Evolutionary conservation across 768 basidiomycete genomes (phyloP), one percentile per base, ranked within the genome.

Genomic region (Collybiopsis luxurians): DNA sequence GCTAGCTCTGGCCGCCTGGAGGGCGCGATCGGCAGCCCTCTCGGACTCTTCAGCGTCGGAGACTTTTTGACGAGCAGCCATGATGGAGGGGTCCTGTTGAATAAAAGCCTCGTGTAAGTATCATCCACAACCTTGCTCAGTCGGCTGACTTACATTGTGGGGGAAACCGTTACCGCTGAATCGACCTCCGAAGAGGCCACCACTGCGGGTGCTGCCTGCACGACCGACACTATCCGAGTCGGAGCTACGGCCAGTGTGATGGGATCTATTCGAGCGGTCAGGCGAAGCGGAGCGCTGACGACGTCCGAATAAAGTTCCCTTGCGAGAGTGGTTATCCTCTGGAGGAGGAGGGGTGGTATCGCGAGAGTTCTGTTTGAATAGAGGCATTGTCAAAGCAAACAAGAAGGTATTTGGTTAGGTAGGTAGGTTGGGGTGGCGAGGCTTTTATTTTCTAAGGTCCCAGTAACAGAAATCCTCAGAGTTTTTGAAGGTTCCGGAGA

Each of bases 31-130:
- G 17, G 56, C 56, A 21, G 36, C 49, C 39, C 31, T 42, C 27
- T 57, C 56, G 17, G 56, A 47, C 27, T 57, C 56, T 23, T 57
- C 56, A 19, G 76, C 76, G 34, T 70, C 67, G 5, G 65, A 36
- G 19, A 78, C 70, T 52, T 75, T 78, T 49, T 68, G 61, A 45
- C 71, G 71, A 2, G 73, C 78, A 3, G 67, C 66, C 11, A 66
- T 23, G 57, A 79, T 74, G 26, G 65, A 64, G 13, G 75, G 76
- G 49, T 78, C 10, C 53, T 53, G 55, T 19, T n/a, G n/a, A n/a
- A n/a, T n/a, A n/a, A n/a, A n/a, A n/a, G n/a, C n/a, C n/a, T n/a
- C n/a, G n/a, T n/a, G n/a, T n/a, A n/a, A n/a, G n/a, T n/a, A n/a
- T n/a, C n/a, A n/a, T n/a, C n/a, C n/a, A n/a, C n/a, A n/a, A n/a